Conservation (phyloP, 768 basidiomycete species). For the Rossbeevera mucosa region DNA sequence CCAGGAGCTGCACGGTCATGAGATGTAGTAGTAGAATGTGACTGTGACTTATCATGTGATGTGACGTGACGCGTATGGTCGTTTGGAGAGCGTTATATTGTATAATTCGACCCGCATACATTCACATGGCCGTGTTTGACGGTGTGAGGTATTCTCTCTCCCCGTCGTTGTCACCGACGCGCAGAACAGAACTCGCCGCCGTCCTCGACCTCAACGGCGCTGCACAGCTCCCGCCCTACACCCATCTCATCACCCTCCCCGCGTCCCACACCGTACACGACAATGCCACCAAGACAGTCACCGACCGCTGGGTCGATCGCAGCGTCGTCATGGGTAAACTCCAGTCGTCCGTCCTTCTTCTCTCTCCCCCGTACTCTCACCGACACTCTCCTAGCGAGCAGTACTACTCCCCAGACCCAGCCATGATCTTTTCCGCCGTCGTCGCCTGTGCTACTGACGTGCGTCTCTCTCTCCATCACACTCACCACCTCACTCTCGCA, state of each 20-base stretch:
- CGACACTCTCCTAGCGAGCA: conserved; percentile 35
- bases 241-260: conserved; percentile 44
- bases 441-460: conserved; percentile 70
- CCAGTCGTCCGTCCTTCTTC: conserved; percentile 47
- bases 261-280: conserved; percentile 44
- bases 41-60: background rate
- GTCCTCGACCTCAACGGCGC: conserved; percentile 55
- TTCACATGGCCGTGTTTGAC: conserved; percentile 34
- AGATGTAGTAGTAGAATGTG: background rate
- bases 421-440: conserved; percentile 79
- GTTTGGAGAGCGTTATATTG: background rate
- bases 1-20: too few relatives aligned
- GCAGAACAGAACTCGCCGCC: conserved; percentile 41
- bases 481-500: background rate
- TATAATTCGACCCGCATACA: background rate
- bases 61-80: background rate
- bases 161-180: conserved; percentile 40
- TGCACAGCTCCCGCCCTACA: conserved; percentile 45
- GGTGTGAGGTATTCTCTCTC: conserved; percentile 47
- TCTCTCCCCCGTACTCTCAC: conserved; percentile 1
- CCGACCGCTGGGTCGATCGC: conserved; percentile 70
- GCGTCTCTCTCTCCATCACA: conserved; percentile 11
- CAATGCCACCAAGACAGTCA: conserved; percentile 33
- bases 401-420: conserved; percentile 73
- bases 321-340: conserved; percentile 52